A percentile compares a stretch with the other conserved stretches of the same genome.
These are phyloP conservation scores for Colletotrichum somersetense DNA, from an alignment of 2,329 filamentous ascomycete species.

Conservation along the genomic window DNA sequence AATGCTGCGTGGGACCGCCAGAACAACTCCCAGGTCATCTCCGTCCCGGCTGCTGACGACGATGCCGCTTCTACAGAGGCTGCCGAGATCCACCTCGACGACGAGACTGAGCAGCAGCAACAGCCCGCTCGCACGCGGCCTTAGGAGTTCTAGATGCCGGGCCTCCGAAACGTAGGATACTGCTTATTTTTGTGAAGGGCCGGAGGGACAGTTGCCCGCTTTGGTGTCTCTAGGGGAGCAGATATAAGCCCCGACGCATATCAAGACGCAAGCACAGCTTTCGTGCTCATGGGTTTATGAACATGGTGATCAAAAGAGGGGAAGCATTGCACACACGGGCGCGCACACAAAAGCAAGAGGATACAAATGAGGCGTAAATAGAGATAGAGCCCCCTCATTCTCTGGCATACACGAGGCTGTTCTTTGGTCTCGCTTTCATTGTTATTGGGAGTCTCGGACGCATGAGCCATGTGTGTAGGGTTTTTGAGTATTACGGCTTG, in stretches of 20 bases:
- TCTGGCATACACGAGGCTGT: constrained; percentile 37
- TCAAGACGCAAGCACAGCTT: not conserved
- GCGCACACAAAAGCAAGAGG: constrained; percentile 31
- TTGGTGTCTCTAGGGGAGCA: not conserved
- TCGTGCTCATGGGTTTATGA: constrained; percentile 13
- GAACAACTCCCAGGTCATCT: constrained; percentile 52
- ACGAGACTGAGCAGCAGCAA: constrained; percentile 48
- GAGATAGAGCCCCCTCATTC: constrained; percentile 40
- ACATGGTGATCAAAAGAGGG: not conserved
- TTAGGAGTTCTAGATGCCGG: constrained; percentile 5
- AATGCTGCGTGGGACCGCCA: constrained; percentile 52
- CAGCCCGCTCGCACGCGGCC: constrained; percentile 16
- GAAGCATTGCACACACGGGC: constrained; percentile 24
- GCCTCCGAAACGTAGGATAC: not conserved
- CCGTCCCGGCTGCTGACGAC: constrained; percentile 53
- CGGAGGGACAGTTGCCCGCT: not conserved
- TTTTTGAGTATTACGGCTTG: constrained; percentile 31
- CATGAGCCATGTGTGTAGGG: constrained; percentile 35
- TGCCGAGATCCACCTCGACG: constrained; percentile 63
- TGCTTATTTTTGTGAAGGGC: not conserved
- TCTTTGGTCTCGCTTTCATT: constrained; percentile 20
- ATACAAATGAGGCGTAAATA: constrained; percentile 40
- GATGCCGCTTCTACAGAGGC: constrained; percentile 60
- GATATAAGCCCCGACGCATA: not conserved
- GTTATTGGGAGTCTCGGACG: constrained; percentile 32